Evolutionary conservation across 1,284 basidiomycete species (phyloP).

Genomic region (Pascua guehoae): DNA sequence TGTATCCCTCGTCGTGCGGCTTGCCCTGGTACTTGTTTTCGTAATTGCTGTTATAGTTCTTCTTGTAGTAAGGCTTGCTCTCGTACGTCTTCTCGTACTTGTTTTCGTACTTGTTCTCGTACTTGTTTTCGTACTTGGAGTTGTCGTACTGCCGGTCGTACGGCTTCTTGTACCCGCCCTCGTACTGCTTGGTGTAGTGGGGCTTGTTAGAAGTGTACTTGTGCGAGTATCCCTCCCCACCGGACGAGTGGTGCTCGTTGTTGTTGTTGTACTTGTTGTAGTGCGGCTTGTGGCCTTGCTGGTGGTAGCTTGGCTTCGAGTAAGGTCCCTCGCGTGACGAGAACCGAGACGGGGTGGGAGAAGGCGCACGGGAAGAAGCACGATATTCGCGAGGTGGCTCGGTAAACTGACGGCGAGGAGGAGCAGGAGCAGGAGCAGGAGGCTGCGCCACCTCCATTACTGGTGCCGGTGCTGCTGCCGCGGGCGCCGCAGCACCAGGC

Average conservation of each 20-base stretch:
- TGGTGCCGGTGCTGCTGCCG: background rate
- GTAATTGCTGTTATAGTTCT: background rate
- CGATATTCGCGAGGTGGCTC: too few relatives aligned
- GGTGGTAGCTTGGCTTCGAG: too few relatives aligned
- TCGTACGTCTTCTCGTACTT: background rate
- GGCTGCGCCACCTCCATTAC: background rate
- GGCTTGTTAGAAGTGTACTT: background rate
- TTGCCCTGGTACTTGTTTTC: background rate
- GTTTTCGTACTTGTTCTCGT: constrained; percentile 1
- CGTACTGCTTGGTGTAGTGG: constrained; percentile 4
- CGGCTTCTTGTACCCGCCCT: constrained; percentile 1
- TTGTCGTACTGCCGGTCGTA: background rate
- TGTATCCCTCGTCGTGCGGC: background rate
- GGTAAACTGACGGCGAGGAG: background rate
- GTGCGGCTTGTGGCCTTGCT: too few relatives aligned
- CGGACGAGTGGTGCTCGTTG: too few relatives aligned
- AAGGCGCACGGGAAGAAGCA: too few relatives aligned
- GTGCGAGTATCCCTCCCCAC: background rate
- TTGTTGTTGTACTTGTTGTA: too few relatives aligned
- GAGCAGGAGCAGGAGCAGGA: background rate
- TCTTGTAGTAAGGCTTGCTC: background rate
- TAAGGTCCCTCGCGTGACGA: too few relatives aligned
- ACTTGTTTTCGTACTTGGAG: background rate
- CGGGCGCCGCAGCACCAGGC: background rate
- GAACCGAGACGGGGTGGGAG: too few relatives aligned